Conservation (phyloP, 495 filamentous ascomycete genomes). For the Aspergillus cavernicola region DNA sequence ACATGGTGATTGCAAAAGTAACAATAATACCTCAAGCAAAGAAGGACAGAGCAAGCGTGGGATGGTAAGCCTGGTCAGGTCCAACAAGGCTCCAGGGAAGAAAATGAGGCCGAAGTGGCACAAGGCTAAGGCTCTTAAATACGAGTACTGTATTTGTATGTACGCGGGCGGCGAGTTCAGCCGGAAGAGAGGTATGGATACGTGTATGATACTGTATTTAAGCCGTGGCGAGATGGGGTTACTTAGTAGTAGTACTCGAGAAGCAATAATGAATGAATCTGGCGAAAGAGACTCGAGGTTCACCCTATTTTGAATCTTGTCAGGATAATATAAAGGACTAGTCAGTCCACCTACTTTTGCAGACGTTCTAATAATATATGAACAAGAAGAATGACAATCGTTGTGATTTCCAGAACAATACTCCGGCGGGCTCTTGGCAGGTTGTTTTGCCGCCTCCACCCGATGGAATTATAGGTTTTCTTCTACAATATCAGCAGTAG, state of each 20-base stretch:
- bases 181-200: neutral
- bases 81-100: neutral
- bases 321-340: too few relatives aligned
- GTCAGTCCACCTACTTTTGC: too few relatives aligned
- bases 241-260: neutral
- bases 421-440: conserved; percentile 11
- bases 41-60: neutral
- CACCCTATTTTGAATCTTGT: too few relatives aligned
- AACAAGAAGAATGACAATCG: neutral
- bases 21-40: neutral
- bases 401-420: conserved; percentile 7
- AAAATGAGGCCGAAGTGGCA: neutral
- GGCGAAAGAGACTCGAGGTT: too few relatives aligned
- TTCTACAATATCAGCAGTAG: too few relatives aligned
- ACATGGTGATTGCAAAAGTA: neutral
- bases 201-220: conserved; percentile 3
- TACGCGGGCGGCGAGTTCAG: neutral
- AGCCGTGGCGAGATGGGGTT: neutral
- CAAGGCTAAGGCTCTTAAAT: neutral
- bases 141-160: conserved; percentile 6
- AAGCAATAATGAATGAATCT: neutral
- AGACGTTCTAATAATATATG: too few relatives aligned
- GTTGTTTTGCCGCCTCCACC: conserved; percentile 17
- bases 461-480: conserved; percentile 3
- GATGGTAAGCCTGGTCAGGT: neutral